Conservation (phyloP, 2,329 filamentous ascomycete genomes). For the Hypoxylon sp. region DNA sequence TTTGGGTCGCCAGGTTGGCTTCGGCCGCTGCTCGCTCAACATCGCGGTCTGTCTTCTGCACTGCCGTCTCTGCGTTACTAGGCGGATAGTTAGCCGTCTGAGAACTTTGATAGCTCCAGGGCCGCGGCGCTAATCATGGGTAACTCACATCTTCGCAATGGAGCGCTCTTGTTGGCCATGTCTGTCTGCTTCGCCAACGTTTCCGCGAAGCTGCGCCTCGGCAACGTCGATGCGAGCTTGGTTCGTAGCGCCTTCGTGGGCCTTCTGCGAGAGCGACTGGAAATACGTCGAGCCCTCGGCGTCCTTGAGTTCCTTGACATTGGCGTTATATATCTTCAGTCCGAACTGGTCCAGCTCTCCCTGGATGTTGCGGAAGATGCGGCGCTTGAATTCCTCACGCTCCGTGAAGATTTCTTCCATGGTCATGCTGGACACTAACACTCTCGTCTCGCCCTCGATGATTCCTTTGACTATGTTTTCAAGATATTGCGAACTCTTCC, state of each 20-base stretch:
- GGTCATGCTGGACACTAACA: constrained; percentile 86
- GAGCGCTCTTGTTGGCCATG: constrained; percentile 83
- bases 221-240: constrained; percentile 75
- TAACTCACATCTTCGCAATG: constrained; percentile 75
- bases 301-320: constrained; percentile 87
- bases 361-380: constrained; percentile 79
- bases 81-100: not conserved
- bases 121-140: not conserved
- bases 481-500: constrained; percentile 64
- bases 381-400: constrained; percentile 77
- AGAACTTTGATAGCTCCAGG: not conserved
- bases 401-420: constrained; percentile 90
- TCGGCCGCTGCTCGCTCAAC: constrained; percentile 82
- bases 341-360: constrained; percentile 83
- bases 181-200: constrained; percentile 79
- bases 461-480: constrained; percentile 89
- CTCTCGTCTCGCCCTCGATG: constrained; percentile 86
- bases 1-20: constrained; percentile 74
- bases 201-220: constrained; percentile 69
- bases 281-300: constrained; percentile 85
- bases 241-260: constrained; percentile 84
- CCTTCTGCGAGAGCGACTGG: constrained; percentile 80
- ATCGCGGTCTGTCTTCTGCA: constrained; percentile 84
- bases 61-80: constrained; percentile 71
- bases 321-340: constrained; percentile 75